Conservation (phyloP, 164 flowering plant species). For the Platanus orientalis region DNA sequence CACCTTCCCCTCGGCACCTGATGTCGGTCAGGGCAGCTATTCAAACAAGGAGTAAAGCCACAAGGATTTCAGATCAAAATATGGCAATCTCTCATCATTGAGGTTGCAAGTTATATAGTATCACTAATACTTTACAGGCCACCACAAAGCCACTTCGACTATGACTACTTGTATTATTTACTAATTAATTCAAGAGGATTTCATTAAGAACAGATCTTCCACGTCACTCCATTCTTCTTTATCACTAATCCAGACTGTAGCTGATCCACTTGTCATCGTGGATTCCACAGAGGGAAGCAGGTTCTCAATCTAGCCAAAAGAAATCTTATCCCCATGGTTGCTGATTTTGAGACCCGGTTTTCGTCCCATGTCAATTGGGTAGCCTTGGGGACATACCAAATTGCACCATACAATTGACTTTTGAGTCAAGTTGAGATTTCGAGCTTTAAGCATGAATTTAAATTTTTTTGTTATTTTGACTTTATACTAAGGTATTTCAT, state of each 20-base stretch:
- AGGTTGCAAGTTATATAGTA: conserved; percentile 5
- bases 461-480: too few relatives aligned
- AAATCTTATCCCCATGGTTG: conserved; percentile 4
- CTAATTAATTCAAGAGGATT: background rate
- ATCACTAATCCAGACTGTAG: conserved; percentile 1
- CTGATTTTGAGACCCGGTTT: conserved; percentile 39
- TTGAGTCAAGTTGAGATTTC: too few relatives aligned
- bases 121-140: conserved; percentile 7
- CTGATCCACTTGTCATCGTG: conserved; percentile 13
- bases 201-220: conserved; percentile 10
- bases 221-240: conserved; percentile 12
- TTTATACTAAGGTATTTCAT: too few relatives aligned
- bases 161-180: background rate
- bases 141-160: conserved; percentile 1
- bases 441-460: too few relatives aligned
- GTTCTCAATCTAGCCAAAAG: background rate
- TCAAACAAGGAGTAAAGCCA: too few relatives aligned
- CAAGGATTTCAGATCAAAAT: too few relatives aligned
- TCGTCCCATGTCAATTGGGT: conserved; percentile 36
- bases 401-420: too few relatives aligned
- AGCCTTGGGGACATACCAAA: conserved; percentile 14
- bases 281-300: background rate
- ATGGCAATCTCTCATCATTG: conserved; percentile 14
- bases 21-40: too few relatives aligned
- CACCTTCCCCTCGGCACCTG: too few relatives aligned